A percentile compares a stretch with the other conserved stretches of the same genome.
Evolutionary conservation across 495 filamentous ascomycete genomes (phyloP).

Genomic region (Penicillium waksmanii): DNA sequence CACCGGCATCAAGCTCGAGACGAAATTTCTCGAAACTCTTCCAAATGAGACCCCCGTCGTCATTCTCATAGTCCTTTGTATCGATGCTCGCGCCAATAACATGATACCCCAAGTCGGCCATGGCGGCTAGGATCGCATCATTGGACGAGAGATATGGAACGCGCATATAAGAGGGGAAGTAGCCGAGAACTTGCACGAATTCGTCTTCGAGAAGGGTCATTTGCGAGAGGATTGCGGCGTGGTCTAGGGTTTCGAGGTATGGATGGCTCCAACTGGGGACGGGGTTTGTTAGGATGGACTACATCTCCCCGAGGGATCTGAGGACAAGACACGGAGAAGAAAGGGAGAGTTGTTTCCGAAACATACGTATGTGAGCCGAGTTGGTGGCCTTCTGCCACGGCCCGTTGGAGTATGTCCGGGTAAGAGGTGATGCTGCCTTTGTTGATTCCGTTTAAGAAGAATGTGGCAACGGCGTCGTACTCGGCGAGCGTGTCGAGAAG

Average conservation of each 20-base stretch:
- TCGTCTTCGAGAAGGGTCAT: slow-evolving; percentile 74
- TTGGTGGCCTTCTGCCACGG: slow-evolving; percentile 67
- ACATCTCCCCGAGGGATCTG: neutral
- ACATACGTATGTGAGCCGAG: slow-evolving; percentile 74
- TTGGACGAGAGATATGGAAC: slow-evolving; percentile 45
- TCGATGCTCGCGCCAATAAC: slow-evolving; percentile 48
- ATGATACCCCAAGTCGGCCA: slow-evolving; percentile 46
- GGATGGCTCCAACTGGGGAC: slow-evolving; percentile 58
- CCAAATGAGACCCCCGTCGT: slow-evolving; percentile 30
- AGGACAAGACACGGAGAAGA: neutral
- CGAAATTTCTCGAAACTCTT: slow-evolving; percentile 37
- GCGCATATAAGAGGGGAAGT: slow-evolving; percentile 74
- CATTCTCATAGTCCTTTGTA: slow-evolving; percentile 48
- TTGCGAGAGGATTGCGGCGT: slow-evolving; percentile 58
- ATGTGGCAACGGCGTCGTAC: slow-evolving; percentile 67
- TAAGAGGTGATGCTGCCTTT: slow-evolving; percentile 57
- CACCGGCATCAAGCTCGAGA: slow-evolving; percentile 32
- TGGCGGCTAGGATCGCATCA: slow-evolving; percentile 26
- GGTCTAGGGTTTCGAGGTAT: slow-evolving; percentile 57
- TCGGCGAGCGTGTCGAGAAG: slow-evolving; percentile 65
- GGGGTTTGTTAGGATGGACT: neutral
- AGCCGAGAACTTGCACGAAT: slow-evolving; percentile 67
- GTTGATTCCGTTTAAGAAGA: slow-evolving; percentile 74
- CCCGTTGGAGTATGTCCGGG: slow-evolving; percentile 62
- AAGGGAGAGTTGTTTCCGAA: no score